These are phyloP conservation scores for Ophiobolus disseminans DNA, from an alignment of 2,329 filamentous ascomycete species.

Conservation along the genomic window DNA sequence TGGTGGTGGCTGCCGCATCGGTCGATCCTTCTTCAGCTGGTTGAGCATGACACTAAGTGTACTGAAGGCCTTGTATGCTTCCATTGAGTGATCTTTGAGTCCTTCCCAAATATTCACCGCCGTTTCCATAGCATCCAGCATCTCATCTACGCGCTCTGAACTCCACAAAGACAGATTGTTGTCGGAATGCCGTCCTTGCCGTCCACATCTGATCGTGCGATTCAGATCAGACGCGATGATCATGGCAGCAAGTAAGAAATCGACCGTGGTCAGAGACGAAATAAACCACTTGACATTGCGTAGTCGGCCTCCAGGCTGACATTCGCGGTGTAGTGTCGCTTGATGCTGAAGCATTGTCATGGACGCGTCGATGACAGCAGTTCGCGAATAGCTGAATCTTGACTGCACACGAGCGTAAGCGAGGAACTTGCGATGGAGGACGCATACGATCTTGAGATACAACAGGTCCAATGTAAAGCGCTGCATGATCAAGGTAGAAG, in stretches of 20 bases:
- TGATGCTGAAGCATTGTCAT: conserved; percentile 82
- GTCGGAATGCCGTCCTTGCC: conserved; percentile 43
- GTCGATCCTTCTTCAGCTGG: conserved; percentile 68
- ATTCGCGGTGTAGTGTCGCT: conserved; percentile 75
- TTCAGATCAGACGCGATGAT: conserved; percentile 84
- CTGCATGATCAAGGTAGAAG: conserved; percentile 73
- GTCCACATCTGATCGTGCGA: conserved; percentile 62
- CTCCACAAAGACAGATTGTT: conserved; percentile 54
- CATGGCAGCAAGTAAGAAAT: conserved; percentile 87
- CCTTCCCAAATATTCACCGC: conserved; percentile 82
- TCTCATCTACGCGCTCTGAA: conserved; percentile 67
- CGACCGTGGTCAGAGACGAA: conserved; percentile 78
- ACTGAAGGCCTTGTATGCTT: conserved; percentile 85
- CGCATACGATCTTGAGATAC: conserved; percentile 86
- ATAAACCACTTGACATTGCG: conserved; percentile 79
- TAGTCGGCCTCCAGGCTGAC: conserved; percentile 73
- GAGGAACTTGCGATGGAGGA: conserved; percentile 88
- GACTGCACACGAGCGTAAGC: conserved; percentile 75
- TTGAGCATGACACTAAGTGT: conserved; percentile 84
- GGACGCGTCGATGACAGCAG: conserved; percentile 84
- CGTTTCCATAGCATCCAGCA: conserved; percentile 76
- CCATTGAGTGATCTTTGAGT: conserved; percentile 78
- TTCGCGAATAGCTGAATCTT: conserved; percentile 82
- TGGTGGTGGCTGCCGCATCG: conserved; percentile 28
- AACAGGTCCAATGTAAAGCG: conserved; percentile 84